Conservation (phyloP, 352 stramenopile species). For the Phytophthora ramorum region DNA sequence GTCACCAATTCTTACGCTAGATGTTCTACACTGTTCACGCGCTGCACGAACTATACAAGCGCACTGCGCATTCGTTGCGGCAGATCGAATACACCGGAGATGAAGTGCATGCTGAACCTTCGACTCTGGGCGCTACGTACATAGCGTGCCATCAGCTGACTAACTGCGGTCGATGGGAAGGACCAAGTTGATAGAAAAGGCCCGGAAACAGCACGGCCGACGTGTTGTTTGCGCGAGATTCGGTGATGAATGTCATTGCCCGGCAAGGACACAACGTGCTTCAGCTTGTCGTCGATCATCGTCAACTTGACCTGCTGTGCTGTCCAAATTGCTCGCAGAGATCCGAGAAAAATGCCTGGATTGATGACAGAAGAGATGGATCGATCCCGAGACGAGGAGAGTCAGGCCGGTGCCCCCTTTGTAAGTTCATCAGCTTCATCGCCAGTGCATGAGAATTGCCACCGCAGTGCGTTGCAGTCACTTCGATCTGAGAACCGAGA, state of each 20-base stretch:
- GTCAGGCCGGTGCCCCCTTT: too few relatives aligned
- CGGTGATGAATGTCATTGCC: slow-evolving; percentile 73
- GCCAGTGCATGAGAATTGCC: slow-evolving; percentile 44
- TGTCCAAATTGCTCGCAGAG: slow-evolving; percentile 41
- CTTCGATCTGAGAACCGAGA: slow-evolving; percentile 33
- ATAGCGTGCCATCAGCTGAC: slow-evolving; percentile 1
- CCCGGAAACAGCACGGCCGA: slow-evolving; percentile 40
- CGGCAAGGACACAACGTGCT: slow-evolving; percentile 72
- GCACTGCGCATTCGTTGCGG: neutral
- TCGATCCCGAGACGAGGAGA: too few relatives aligned
- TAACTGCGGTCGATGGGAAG: neutral
- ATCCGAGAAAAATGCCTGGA: slow-evolving; percentile 26
- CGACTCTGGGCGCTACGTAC: neutral
- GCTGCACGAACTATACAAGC: neutral
- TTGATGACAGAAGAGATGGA: too few relatives aligned
- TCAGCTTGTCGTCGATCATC: slow-evolving; percentile 54
- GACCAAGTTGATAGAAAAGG: slow-evolving; percentile 38
- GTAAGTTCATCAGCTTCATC: slow-evolving; percentile 59
- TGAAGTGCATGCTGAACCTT: neutral
- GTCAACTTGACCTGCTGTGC: slow-evolving; percentile 49
- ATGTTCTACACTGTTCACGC: slow-evolving; percentile 14
- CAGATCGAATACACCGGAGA: neutral
- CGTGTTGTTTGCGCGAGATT: slow-evolving; percentile 49
- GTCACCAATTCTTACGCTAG: slow-evolving; percentile 24
- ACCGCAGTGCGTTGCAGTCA: slow-evolving; percentile 36